Conservation (phyloP, 2,329 filamentous ascomycete species). For the Xylariales sp. region DNA sequence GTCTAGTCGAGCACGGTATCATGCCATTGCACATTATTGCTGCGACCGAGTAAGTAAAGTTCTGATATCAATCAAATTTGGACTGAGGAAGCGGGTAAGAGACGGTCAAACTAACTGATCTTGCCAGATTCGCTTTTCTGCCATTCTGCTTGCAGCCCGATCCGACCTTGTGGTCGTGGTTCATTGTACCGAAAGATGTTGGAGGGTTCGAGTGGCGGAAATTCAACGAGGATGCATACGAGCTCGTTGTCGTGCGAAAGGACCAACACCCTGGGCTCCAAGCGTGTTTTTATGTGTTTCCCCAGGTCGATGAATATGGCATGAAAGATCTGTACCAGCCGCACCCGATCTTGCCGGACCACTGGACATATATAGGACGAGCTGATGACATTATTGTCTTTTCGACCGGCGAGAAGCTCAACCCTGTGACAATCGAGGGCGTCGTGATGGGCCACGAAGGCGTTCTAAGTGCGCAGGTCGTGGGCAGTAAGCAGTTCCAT, state of each 20-base stretch:
- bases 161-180: constrained; percentile 35
- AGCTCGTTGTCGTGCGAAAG: constrained; percentile 33
- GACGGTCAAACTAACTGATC: too few species aligned
- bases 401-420: constrained; percentile 6
- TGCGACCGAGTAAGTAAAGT: too few species aligned
- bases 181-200: constrained; percentile 32
- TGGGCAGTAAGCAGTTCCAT: constrained; percentile 41
- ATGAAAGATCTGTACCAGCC: constrained; percentile 2
- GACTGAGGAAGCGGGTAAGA: too few species aligned
- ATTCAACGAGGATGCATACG: constrained; percentile 23
- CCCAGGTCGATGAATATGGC: not conserved
- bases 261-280: constrained; percentile 26
- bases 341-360: constrained; percentile 1
- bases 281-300: constrained; percentile 13
- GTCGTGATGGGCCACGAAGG: constrained; percentile 31
- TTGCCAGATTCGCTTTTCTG: constrained; percentile 15
- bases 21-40: too few species aligned
- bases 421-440: constrained; percentile 28
- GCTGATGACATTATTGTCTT: constrained; percentile 7
- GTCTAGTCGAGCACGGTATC: too few species aligned
- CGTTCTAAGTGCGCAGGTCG: constrained; percentile 37
- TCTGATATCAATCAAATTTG: too few species aligned
- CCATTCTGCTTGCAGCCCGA: constrained; percentile 27
- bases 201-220: constrained; percentile 37
- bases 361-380: constrained; percentile 22